Evolutionary conservation across 2,329 filamentous ascomycete species (phyloP).

Genomic region (Colletotrichum tropicicola): DNA sequence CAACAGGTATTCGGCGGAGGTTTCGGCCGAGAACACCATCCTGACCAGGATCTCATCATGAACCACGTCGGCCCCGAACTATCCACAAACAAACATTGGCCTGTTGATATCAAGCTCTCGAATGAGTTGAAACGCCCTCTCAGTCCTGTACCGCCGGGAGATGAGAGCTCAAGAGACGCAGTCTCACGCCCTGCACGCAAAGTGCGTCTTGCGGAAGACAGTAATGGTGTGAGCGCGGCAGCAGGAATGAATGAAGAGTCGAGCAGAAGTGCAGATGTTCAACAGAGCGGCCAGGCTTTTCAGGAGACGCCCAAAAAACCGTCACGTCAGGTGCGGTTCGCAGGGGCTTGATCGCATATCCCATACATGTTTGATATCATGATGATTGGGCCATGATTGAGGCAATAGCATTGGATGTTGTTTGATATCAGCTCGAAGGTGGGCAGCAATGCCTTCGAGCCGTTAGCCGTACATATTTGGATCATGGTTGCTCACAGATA

Average conservation of each 20-base stretch:
- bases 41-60: slow-evolving; percentile 56
- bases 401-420: too few relatives aligned
- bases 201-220: slow-evolving; percentile 39
- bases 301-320: background rate
- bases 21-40: slow-evolving; percentile 52
- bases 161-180: too few relatives aligned
- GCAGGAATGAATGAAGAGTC: background rate
- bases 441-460: too few relatives aligned
- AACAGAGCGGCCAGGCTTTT: background rate
- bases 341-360: background rate
- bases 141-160: slow-evolving; percentile 22
- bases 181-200: slow-evolving; percentile 40
- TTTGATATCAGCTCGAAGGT: too few relatives aligned
- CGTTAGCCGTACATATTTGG: too few relatives aligned
- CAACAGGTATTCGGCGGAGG: slow-evolving; percentile 62
- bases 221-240: background rate
- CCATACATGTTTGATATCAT: too few relatives aligned
- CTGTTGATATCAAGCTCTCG: background rate
- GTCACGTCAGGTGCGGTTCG: background rate
- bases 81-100: background rate
- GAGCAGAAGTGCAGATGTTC: background rate
- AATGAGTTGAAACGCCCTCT: slow-evolving; percentile 37
- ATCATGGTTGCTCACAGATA: too few relatives aligned
- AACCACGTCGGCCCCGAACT: slow-evolving; percentile 29
- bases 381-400: too few relatives aligned